Base-by-base conservation (phyloP, 306 rosid genomes). In the Castanea crenata region DNA sequence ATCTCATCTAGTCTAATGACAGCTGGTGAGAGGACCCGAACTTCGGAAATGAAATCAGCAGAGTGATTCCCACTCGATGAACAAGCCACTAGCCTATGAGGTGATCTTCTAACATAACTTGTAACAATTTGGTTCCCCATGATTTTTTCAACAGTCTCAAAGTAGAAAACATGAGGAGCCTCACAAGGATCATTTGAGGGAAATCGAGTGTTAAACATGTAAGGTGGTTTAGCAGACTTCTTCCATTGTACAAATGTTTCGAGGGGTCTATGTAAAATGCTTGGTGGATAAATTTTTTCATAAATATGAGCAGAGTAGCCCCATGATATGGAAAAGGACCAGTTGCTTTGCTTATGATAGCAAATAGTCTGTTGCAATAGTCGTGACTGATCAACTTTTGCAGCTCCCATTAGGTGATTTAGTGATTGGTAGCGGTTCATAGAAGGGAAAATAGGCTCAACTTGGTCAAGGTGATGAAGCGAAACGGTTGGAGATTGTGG, bases 261-360 rank as follows among this genome's bases (percentile, higher is more conserved):
- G 5, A 67, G 52, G 15, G 72, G 52, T 67, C 72, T 34, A 4
- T 35, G 51, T 9, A 67, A 35, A 67, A 67, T 9, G 72, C 52
- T 67, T 35, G 16, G 72, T 1, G 72, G 72, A 32, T 18, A 67
- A 34, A 35, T 4, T 8, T 34, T 67, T 32, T 67, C 72, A 32
- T 67, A 67, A 8, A 67, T 35, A 38, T 67, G 23, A 34, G 25
- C 72, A 18, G 29, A 34, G 51, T 67, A 67, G 29, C 72, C 72
- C 72, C 72, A 67, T 35, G 72, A 67, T 18, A 67, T 67, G 51
- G 52, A 67, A 2, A 67, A 8, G 4, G 72, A 67, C 72, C 72
- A 67, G 51, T 35, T 34, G 72, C 25, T 35, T 35, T 34, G 72
- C 8, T n/a, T 67, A 4, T 67, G 27, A n/a, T 34, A 35, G 72